Evolutionary conservation across 2,329 filamentous ascomycete genomes (phyloP).

Genomic region (Hawksworthiomyces lignivorus): DNA sequence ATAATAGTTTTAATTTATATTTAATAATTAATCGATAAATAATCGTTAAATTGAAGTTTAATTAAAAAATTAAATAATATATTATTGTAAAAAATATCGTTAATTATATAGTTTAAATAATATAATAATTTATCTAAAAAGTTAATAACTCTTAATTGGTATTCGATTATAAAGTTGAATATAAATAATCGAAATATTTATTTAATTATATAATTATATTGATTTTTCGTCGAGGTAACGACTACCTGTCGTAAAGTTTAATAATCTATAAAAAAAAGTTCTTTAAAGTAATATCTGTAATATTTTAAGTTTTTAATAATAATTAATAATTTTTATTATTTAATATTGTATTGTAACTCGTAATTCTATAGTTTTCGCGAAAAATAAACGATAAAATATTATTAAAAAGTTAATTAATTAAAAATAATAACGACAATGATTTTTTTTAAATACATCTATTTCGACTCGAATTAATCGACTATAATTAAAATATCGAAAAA

Average conservation of each 20-base stretch:
- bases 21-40: neutral
- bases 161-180: neutral
- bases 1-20: neutral
- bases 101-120: neutral
- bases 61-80: neutral
- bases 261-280: neutral
- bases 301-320: neutral
- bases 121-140: neutral
- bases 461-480: too few relatives aligned
- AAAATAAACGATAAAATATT: too few relatives aligned
- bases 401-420: neutral
- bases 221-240: too few relatives aligned
- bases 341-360: neutral
- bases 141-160: neutral
- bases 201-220: neutral
- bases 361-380: neutral
- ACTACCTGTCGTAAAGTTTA: neutral
- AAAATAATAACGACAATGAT: too few relatives aligned
- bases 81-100: neutral
- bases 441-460: too few relatives aligned
- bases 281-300: neutral
- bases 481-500: too few relatives aligned
- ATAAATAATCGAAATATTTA: neutral
- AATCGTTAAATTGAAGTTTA: neutral
- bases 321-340: neutral